phyloP scores from a whole-genome alignment of 2,329 filamentous ascomycete species.

The Colletotrichum melonis region DNA sequence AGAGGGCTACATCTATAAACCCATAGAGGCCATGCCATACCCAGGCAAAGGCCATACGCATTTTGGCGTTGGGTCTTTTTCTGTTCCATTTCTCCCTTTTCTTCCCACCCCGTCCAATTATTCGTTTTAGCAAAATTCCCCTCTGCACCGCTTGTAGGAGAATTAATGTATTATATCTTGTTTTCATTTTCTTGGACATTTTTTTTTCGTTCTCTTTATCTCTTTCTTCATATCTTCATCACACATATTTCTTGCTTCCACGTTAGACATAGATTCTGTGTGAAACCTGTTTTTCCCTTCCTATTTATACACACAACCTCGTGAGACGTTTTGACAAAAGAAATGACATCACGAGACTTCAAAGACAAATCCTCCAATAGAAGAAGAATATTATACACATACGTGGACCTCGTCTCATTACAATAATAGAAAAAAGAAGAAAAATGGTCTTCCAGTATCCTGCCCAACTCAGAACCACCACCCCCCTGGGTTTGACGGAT shows the following conservation, averaged over 20 bases:
- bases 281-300: neutral
- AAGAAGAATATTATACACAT: constrained; percentile 29
- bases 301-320: constrained; percentile 21
- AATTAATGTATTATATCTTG: neutral
- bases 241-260: neutral
- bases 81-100: too few relatives aligned
- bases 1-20: neutral
- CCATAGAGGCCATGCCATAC: neutral
- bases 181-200: neutral
- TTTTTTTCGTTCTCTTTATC: neutral
- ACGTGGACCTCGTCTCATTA: constrained; percentile 27
- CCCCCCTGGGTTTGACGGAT: neutral
- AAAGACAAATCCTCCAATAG: neutral
- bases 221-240: neutral
- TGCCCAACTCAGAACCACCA: neutral
- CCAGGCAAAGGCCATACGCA: neutral
- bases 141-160: neutral
- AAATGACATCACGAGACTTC: constrained; percentile 4
- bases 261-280: neutral
- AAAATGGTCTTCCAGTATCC: neutral
- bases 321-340: constrained; percentile 12
- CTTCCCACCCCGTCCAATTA: too few relatives aligned
- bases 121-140: too few relatives aligned
- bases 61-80: constrained; percentile 1
- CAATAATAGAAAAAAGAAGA: neutral